These are phyloP conservation scores for Botrytis deweyae DNA, from an alignment of 2,329 filamentous ascomycete genomes.

Conservation along the genomic window DNA sequence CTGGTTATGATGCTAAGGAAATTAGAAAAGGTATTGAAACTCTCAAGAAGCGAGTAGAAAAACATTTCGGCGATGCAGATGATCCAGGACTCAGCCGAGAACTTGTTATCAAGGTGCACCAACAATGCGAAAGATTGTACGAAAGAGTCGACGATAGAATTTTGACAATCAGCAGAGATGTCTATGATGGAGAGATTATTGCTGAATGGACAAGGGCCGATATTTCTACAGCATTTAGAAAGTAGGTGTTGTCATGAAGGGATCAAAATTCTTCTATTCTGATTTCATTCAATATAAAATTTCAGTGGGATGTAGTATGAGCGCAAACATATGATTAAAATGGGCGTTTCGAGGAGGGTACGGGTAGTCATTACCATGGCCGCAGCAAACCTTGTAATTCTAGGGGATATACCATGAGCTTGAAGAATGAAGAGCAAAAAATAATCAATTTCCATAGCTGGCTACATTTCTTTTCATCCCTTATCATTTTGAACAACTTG, in stretches of 20 bases:
- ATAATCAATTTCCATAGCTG: neutral
- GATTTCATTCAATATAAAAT: constrained; percentile 9
- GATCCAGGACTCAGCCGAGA: constrained; percentile 56
- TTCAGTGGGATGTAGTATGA: constrained; percentile 25
- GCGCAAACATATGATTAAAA: constrained; percentile 42
- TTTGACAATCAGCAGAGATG: constrained; percentile 57
- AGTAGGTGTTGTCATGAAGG: constrained; percentile 23
- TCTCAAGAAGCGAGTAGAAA: constrained; percentile 88
- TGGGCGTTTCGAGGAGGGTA: constrained; percentile 50
- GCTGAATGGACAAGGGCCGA: constrained; percentile 67
- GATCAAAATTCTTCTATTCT: neutral
- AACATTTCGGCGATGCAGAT: constrained; percentile 91
- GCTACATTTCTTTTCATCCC: neutral
- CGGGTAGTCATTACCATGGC: neutral
- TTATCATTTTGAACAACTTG: neutral
- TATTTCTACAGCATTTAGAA: constrained; percentile 57
- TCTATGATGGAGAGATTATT: constrained; percentile 63
- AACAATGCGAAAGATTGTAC: constrained; percentile 63
- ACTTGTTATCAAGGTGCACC: constrained; percentile 57
- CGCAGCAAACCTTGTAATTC: constrained; percentile 13
- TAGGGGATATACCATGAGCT: constrained; percentile 19
- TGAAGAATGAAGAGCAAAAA: constrained; percentile 12
- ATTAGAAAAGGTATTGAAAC: constrained; percentile 87
- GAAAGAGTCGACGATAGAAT: constrained; percentile 61
- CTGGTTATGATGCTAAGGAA: constrained; percentile 78